Conservation (phyloP, 1,139 yeast genomes). For the Magnusiomyces tetraspermus region DNA sequence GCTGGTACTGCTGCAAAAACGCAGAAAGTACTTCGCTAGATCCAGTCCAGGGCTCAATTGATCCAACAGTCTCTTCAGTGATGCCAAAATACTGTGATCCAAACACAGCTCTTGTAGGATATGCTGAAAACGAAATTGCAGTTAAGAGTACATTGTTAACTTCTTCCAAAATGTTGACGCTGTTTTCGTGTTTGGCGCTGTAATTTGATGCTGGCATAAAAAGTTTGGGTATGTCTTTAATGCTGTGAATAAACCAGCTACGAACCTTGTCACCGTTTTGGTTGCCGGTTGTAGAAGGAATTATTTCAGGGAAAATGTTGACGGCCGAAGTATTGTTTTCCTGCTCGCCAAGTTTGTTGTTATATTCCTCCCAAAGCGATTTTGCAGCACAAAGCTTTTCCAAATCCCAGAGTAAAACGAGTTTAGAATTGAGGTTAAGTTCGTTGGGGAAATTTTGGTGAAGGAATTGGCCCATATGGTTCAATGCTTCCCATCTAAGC, state of each 20-base stretch:
- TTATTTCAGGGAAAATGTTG: constrained; percentile 8
- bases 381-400: constrained; percentile 52
- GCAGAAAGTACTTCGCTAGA: constrained; percentile 21
- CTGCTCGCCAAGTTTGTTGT: background rate
- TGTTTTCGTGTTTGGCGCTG: constrained; percentile 6
- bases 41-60: constrained; percentile 30
- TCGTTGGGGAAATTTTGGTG: constrained; percentile 39
- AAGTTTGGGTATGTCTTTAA: constrained; percentile 17
- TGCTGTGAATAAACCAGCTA: constrained; percentile 23
- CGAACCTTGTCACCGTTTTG: constrained; percentile 16
- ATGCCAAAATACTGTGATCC: constrained; percentile 19
- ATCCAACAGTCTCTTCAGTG: constrained; percentile 15
- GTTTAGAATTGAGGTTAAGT: constrained; percentile 30
- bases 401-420: constrained; percentile 38
- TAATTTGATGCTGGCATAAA: constrained; percentile 15
- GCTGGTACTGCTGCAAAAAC: constrained; percentile 21
- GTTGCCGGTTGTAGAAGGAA: constrained; percentile 14
- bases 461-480: constrained; percentile 41
- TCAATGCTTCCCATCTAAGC: constrained; percentile 35
- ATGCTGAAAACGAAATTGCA: constrained; percentile 25
- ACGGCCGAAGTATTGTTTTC: background rate
- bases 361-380: constrained; percentile 38
- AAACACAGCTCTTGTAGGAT: constrained; percentile 19
- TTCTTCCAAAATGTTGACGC: constrained; percentile 20
- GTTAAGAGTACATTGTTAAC: constrained; percentile 25